Base-by-base conservation (phyloP, 176 grass and related monocot species). In the Eragrostis curvula region DNA sequence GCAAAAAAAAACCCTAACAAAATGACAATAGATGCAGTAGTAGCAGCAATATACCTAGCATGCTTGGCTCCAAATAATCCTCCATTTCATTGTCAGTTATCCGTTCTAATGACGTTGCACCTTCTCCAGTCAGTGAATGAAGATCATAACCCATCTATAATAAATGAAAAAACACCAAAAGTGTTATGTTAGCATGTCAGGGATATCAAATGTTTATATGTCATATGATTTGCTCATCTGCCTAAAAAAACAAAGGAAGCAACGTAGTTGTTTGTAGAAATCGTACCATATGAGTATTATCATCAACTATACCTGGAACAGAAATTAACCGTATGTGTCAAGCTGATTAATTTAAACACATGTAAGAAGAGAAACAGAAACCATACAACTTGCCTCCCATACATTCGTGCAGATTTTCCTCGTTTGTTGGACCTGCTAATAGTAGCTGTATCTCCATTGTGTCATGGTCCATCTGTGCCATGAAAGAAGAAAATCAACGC, bases 41-140 rank as follows among this genome's bases (percentile, higher is more conserved):
- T 55, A 50, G 50, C 27, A 55, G 21, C 3, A 40, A 59, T 75
- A 23, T 75, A 75, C 73, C 73, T 75, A 75, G 32, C 73, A 59
- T 75, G 55, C 52, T 75, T 75, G 73, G 73, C 36, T 75, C 73
- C 6, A 75, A 7, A 75, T 25, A 59, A 24, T 75, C 52, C 52
- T 75, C 52, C 12, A 43, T 8, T 15, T 57, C 36, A 17, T 36
- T 36, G 2, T 51, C 15, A 51, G 14, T 51, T 51, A 43, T 36
- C 32, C 32, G 32, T 36, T 36, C 24, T 41, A 16, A 21, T 24
- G 29, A 16, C 9, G 6, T 25, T 43, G 5, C 52, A 25, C 21
- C 20, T 39, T 23, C 40, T 5, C 32, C 32, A 36, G 32, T 36
- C 32, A 36, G 32, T 36, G 32, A 36, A 36, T 66, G 16, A 18